These are phyloP conservation scores for Ascochyta rabiei DNA, from an alignment of 2,329 filamentous ascomycete species.

Conservation along the genomic window DNA sequence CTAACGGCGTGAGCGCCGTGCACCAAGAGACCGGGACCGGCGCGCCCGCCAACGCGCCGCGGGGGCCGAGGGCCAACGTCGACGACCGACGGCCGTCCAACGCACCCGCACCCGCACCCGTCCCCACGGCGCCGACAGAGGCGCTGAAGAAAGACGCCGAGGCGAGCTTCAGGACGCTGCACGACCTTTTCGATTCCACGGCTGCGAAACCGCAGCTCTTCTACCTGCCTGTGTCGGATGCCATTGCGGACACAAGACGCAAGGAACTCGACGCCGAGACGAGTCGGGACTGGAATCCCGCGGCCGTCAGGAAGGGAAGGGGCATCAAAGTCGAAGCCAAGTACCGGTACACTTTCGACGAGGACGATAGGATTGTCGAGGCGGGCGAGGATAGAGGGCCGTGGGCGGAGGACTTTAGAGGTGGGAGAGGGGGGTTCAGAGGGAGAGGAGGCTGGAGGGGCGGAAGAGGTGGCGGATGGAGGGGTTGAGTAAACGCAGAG, in stretches of 20 bases:
- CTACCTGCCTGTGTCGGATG: conserved; percentile 68
- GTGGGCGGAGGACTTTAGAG: conserved; percentile 31
- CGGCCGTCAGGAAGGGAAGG: conserved; percentile 36
- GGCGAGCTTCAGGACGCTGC: conserved; percentile 59
- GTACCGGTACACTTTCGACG: conserved; percentile 53
- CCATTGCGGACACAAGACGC: conserved; percentile 69
- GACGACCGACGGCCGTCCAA: background rate
- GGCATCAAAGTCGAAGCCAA: conserved; percentile 40
- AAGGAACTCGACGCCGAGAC: conserved; percentile 60
- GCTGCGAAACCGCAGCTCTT: conserved; percentile 68
- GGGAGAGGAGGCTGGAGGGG: conserved; percentile 19
- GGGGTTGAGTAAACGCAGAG: conserved; percentile 1
- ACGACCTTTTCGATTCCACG: conserved; percentile 66
- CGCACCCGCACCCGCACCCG: conserved; percentile 1
- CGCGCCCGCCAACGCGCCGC: conserved; percentile 32
- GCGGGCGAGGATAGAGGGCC: conserved; percentile 43
- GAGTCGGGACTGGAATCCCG: conserved; percentile 49
- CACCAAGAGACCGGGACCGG: conserved; percentile 42
- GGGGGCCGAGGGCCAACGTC: conserved; percentile 24
- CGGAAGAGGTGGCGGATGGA: conserved; percentile 18
- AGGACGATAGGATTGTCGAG: conserved; percentile 52
- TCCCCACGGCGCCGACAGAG: conserved; percentile 7
- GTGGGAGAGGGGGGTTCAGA: conserved; percentile 16
- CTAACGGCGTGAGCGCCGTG: conserved; percentile 32
- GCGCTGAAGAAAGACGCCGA: conserved; percentile 25